Percentiles rank a stretch among this genome's conserved stretches.
Evolutionary conservation across 139 green algal species (phyloP).

Genomic region (Tetradesmus lagerheimii): DNA sequence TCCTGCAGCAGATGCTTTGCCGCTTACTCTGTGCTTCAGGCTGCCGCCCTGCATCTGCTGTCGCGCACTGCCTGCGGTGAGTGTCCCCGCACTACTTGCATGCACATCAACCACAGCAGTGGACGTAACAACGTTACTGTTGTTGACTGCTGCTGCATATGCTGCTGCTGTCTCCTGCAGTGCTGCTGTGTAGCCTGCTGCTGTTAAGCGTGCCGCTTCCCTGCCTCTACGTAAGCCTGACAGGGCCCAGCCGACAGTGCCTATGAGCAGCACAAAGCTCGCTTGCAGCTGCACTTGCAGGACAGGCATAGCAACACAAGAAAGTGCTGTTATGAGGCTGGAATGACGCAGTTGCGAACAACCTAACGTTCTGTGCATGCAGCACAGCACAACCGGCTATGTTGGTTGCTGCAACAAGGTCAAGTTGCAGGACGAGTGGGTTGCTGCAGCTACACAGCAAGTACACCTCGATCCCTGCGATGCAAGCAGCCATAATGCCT

Average conservation of each 20-base stretch:
- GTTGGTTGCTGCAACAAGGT: no score
- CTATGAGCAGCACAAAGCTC: conserved; percentile 1
- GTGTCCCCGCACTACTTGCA: background rate
- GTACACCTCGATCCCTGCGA: background rate
- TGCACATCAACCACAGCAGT: background rate
- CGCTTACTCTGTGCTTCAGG: background rate
- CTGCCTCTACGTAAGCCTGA: background rate
- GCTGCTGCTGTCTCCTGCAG: conserved; percentile 4
- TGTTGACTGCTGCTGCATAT: background rate
- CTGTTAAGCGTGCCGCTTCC: background rate
- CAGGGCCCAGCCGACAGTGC: conserved; percentile 1
- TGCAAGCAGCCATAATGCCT: background rate
- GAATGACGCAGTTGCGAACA: no score
- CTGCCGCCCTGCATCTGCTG: conserved; percentile 11
- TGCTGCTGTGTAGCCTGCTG: conserved; percentile 29
- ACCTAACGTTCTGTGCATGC: no score
- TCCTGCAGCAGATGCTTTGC: background rate
- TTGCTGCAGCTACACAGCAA: background rate
- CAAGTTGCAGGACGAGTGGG: no score
- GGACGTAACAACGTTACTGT: background rate
- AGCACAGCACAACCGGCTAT: no score
- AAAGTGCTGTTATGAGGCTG: no score
- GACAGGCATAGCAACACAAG: no score
- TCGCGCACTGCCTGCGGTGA: background rate
- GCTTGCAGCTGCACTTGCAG: conserved; percentile 37